Evolutionary conservation across 2,329 filamentous ascomycete species (phyloP).

Genomic region (Celoporthe dispersa): DNA sequence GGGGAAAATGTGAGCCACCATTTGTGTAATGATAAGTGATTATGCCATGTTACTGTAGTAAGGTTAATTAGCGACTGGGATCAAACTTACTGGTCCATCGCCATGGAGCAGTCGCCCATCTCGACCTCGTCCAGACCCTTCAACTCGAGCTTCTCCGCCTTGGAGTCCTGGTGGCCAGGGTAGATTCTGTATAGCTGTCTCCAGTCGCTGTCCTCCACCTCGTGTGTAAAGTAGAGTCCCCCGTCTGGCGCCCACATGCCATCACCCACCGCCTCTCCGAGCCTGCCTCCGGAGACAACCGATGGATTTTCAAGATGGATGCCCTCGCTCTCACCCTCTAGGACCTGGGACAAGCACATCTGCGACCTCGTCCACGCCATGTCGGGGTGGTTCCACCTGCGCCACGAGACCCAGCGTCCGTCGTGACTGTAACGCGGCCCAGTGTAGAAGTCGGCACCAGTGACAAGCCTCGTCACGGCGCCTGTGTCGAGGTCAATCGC

Average conservation of each 20-base stretch:
- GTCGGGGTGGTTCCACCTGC: conserved; percentile 59
- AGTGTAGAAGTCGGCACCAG: conserved; percentile 57
- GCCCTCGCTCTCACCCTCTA: conserved; percentile 35
- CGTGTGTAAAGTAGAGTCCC: conserved; percentile 52
- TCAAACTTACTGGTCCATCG: conserved; percentile 38
- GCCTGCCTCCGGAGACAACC: conserved; percentile 27
- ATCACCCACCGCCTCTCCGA: conserved; percentile 51
- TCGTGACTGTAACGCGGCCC: conserved; percentile 53
- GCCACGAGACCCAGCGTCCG: conserved; percentile 53
- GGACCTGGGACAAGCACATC: conserved; percentile 49
- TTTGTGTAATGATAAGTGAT: neutral
- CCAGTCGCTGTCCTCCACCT: conserved; percentile 45
- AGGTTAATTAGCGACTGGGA: too few relatives aligned
- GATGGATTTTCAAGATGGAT: conserved; percentile 37
- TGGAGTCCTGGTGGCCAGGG: conserved; percentile 34
- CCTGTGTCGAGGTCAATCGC: conserved; percentile 47
- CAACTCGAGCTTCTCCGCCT: conserved; percentile 38
- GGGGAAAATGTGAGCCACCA: neutral
- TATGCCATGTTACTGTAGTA: neutral
- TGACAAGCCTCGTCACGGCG: conserved; percentile 43
- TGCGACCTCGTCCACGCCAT: conserved; percentile 55
- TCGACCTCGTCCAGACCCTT: conserved; percentile 48
- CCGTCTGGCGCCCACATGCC: conserved; percentile 56
- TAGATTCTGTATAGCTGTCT: conserved; percentile 50
- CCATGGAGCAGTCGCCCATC: conserved; percentile 41